Conservation (phyloP, 371 early-diverging fungal species). For the Apophysomyces sp. region DNA sequence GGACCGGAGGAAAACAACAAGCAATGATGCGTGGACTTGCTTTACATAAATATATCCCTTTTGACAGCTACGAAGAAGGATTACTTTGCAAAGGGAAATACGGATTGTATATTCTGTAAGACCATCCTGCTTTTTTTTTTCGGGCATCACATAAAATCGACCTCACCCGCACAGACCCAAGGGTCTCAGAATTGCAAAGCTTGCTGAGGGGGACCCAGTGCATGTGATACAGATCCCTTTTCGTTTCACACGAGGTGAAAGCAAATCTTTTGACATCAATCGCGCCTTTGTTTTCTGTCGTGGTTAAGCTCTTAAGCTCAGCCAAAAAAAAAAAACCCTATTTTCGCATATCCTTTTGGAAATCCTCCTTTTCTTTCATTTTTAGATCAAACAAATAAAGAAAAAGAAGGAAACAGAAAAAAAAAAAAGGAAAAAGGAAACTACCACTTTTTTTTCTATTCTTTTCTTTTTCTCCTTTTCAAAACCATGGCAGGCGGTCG, state of each 20-base stretch:
- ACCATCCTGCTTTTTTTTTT: not conserved
- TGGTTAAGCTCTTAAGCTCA: not conserved
- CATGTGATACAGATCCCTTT: not conserved
- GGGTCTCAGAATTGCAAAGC: not conserved
- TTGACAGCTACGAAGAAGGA: not conserved
- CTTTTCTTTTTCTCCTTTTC: not conserved
- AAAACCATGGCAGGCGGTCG: not conserved
- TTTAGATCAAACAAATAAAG: not conserved
- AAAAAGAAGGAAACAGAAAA: not conserved
- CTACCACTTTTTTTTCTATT: not conserved
- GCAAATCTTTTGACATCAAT: too few species aligned
- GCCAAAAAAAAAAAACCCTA: not conserved
- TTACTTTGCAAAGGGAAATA: not conserved
- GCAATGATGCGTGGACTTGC: not conserved
- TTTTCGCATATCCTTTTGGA: not conserved
- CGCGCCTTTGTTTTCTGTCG: not conserved
- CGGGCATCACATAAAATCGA: not conserved
- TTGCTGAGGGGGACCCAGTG: too few species aligned
- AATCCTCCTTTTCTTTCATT: not conserved
- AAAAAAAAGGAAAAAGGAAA: not conserved
- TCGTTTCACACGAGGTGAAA: not conserved
- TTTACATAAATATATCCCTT: slow-evolving; percentile 1
- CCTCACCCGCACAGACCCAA: not conserved
- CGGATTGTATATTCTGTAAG: not conserved
- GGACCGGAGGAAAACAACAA: not conserved